These are phyloP conservation scores for Clarireedia paspali DNA, from an alignment of 2,329 filamentous ascomycete species.

Conservation along the genomic window DNA sequence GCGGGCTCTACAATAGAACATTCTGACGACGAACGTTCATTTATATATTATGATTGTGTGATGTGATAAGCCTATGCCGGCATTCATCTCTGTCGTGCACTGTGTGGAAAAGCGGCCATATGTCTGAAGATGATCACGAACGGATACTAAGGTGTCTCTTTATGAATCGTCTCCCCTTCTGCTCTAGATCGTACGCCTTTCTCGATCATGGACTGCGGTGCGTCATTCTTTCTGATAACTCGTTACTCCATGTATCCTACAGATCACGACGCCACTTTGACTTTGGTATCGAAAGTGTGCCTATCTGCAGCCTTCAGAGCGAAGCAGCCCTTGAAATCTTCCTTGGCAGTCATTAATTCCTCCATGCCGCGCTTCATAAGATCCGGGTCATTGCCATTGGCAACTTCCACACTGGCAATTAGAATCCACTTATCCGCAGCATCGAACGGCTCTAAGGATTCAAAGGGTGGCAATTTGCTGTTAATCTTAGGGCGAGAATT, in stretches of 20 bases:
- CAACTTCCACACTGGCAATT: conserved; percentile 44
- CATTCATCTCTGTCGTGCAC: background rate
- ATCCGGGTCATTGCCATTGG: conserved; percentile 46
- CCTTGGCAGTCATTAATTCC: conserved; percentile 39
- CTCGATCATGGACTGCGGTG: too few relatives aligned
- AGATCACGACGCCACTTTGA: conserved; percentile 20
- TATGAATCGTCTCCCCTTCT: too few relatives aligned
- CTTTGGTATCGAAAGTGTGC: conserved; percentile 44
- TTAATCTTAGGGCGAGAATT: conserved; percentile 23
- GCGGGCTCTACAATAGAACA: conserved; percentile 10
- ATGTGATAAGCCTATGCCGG: background rate
- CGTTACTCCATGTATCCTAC: background rate
- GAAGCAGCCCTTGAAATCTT: conserved; percentile 44
- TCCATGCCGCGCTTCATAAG: conserved; percentile 48
- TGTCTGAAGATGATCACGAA: too few relatives aligned
- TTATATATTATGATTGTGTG: background rate
- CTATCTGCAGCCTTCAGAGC: conserved; percentile 45
- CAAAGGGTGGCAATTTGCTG: conserved; percentile 38
- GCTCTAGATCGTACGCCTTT: too few relatives aligned
- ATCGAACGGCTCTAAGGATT: conserved; percentile 41
- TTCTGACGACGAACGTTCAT: conserved; percentile 3
- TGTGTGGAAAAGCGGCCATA: too few relatives aligned
- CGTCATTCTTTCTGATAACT: background rate
- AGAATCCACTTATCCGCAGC: conserved; percentile 46
- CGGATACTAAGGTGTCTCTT: too few relatives aligned